Base-by-base conservation (phyloP, 768 basidiomycete genomes). In the Lanmaoa pseudosensibilis region DNA sequence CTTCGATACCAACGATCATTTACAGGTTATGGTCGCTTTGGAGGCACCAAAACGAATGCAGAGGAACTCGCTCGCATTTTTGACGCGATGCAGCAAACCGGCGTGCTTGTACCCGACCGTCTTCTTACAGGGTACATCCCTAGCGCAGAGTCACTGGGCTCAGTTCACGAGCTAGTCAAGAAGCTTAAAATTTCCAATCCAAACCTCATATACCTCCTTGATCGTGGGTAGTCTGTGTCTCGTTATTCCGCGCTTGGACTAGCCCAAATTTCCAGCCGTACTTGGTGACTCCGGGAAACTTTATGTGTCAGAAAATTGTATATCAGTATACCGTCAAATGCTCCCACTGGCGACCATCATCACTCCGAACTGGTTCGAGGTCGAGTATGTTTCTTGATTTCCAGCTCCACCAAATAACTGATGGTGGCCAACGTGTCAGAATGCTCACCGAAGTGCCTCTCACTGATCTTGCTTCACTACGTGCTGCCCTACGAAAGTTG, bases 321-420 rank as follows among this genome's bases (percentile, higher is more conserved):
- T 98, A 56, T 92, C 94, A 1, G 80, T 92, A 38, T 98, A 99
- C 76, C 83, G 86, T 45, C 75, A 79, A 40, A 82, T 94, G 75
- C 77, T 96, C 1, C 78, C 84, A n/a, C 74, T 85, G n/a, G 88
- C 97, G 3, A 91, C 91, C 0, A 86, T 98, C 46, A 98, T 98
- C 61, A 94, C 97, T 0, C 97, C 97, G 0, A 99, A 99, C 68
- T 97, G 94, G 84, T 99, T 94, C 64, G 97, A 99, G 77, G 90
- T 89, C 58, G 96, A 98, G 94, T 95, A 69, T 71, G 66, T 58
- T 39, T n/a, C 16, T 27, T 43, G 1, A 46, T 6, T 41, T 25
- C 16, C 10, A 27, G 19, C 30, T 27, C 40, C 46, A 54, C 25
- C 56, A 38, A 54, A 27, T 32, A 19, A 37, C 32, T 50, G 23